Evolutionary conservation across 208 protist genomes (phyloP).

Genomic region (Vickermania ingenoplastis): DNA sequence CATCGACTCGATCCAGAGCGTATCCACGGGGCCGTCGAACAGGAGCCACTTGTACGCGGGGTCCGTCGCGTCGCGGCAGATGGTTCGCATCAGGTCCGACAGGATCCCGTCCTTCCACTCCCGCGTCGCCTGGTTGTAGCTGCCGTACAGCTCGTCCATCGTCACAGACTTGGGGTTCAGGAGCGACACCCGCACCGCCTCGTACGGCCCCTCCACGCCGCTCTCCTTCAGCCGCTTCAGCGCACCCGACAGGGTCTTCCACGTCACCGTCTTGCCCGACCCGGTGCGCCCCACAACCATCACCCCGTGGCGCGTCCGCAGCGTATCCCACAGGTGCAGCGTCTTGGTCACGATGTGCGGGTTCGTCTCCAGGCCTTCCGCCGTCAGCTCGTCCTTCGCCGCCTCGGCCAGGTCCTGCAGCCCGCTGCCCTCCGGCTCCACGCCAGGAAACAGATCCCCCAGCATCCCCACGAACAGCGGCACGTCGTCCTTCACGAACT

Average conservation of each 20-base stretch:
- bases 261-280: conserved; percentile 93
- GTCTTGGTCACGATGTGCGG: conserved; percentile 87
- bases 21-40: conserved; percentile 98
- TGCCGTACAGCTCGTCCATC: conserved; percentile 96
- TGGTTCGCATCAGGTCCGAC: conserved; percentile 89
- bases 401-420: conserved; percentile 82
- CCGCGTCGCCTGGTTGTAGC: conserved; percentile 92
- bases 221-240: conserved; percentile 71
- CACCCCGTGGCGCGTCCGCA: conserved; percentile 95
- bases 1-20: conserved; percentile 99
- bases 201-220: conserved; percentile 78
- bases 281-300: conserved; percentile 96
- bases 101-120: conserved; percentile 99
- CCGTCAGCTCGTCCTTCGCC: conserved; percentile 61
- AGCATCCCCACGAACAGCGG: conserved; percentile 94
- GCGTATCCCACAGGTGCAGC: conserved; percentile 95
- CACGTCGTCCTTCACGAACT: conserved; percentile 95
- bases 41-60: conserved; percentile 95
- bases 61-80: conserved; percentile 88
- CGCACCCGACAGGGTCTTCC: conserved; percentile 82
- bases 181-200: conserved; percentile 80
- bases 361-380: conserved; percentile 67
- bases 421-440: conserved; percentile 66
- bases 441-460: conserved; percentile 93
- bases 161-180: conserved; percentile 97